These are phyloP conservation scores for Corymbia citriodora DNA, from an alignment of 441 rosid species.

Conservation along the genomic window DNA sequence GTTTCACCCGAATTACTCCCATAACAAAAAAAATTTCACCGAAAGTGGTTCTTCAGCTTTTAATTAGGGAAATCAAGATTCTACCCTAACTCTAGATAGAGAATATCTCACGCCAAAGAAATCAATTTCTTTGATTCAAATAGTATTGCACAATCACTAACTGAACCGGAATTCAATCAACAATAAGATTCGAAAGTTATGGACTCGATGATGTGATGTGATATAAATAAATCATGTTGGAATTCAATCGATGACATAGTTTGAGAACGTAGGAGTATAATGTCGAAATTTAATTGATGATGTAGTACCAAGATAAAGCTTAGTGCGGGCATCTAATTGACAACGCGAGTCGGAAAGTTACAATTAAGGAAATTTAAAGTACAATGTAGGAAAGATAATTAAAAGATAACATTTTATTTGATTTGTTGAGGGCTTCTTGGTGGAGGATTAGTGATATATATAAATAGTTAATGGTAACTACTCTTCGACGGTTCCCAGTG, in stretches of 20 bases:
- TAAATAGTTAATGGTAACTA: neutral
- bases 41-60: no score
- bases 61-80: no score
- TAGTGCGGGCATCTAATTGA: neutral
- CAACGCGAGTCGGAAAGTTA: fast-evolving
- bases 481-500: neutral
- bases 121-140: neutral
- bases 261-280: neutral
- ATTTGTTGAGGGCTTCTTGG: neutral
- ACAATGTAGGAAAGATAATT: no score
- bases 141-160: fast-evolving
- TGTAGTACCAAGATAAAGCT: no score
- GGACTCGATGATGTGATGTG: neutral
- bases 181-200: no score
- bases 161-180: neutral
- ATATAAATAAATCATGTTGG: fast-evolving
- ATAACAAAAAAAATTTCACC: fast-evolving
- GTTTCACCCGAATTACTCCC: fast-evolving
- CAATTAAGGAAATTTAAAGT: neutral
- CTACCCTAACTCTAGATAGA: neutral
- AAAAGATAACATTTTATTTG: neutral
- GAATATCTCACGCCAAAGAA: neutral
- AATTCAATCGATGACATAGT: neutral
- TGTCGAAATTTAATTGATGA: no score
- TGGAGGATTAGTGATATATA: neutral